Conservation (phyloP, 116 monocot species). For the Posidonia oceanica region DNA sequence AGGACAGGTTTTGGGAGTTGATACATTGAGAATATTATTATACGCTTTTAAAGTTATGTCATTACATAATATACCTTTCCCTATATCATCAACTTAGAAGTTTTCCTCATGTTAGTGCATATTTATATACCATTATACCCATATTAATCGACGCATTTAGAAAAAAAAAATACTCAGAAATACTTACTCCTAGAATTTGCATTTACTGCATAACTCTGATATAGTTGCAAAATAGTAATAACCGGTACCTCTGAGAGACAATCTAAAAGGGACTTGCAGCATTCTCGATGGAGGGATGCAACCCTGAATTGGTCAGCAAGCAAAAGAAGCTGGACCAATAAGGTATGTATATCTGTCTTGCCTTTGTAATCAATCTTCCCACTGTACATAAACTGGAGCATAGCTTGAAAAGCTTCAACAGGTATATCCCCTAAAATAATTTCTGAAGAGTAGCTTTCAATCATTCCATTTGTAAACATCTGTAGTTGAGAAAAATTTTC, state of each 20-base stretch:
- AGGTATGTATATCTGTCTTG: slow-evolving; percentile 18
- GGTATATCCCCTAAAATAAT: slow-evolving; percentile 55
- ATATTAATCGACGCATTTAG: not conserved
- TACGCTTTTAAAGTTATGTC: too few relatives aligned
- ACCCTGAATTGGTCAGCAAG: slow-evolving; percentile 82
- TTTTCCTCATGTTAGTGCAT: not conserved
- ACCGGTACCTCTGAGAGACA: slow-evolving; percentile 66
- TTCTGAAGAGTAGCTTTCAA: slow-evolving; percentile 62
- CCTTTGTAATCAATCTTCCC: slow-evolving; percentile 46
- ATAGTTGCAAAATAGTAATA: not conserved
- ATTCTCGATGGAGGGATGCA: slow-evolving; percentile 53
- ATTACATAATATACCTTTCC: not conserved
- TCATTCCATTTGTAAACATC: slow-evolving; percentile 99
- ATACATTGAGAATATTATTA: not conserved
- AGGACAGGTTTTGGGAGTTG: not conserved
- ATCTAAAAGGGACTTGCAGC: slow-evolving; percentile 64
- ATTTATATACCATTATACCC: not conserved
- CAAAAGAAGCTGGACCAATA: slow-evolving; percentile 59
- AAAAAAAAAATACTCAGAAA: not conserved
- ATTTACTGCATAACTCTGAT: not conserved
- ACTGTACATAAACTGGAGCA: slow-evolving; percentile 83
- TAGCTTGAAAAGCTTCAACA: slow-evolving; percentile 42
- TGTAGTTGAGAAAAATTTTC: slow-evolving; percentile 17
- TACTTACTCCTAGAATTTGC: too few relatives aligned
- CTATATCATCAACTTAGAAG: too few relatives aligned